These are phyloP conservation scores for Clitopilus hobsonii DNA, from an alignment of 768 basidiomycete genomes.

Conservation along the genomic window DNA sequence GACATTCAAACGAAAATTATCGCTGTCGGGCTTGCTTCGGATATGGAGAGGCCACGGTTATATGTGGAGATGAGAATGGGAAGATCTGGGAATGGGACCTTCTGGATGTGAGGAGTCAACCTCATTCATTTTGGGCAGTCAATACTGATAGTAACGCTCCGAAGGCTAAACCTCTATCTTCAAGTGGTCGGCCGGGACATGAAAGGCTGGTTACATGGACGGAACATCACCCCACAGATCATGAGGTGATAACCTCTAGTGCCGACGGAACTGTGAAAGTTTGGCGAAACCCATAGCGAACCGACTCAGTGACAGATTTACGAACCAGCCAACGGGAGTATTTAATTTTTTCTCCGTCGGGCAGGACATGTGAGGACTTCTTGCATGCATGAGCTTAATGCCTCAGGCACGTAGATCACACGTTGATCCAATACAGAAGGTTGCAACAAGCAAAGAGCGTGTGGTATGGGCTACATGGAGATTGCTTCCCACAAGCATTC, in stretches of 20 bases:
- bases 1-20: slow-evolving; percentile 72
- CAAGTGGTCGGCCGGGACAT: slow-evolving; percentile 63
- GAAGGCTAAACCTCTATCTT: slow-evolving; percentile 67
- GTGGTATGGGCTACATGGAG: neutral
- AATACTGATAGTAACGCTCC: slow-evolving; percentile 2
- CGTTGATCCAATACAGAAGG: slow-evolving; percentile 3
- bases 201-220: slow-evolving; percentile 87
- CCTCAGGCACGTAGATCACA: neutral
- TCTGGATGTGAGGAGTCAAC: slow-evolving; percentile 57
- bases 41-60: slow-evolving; percentile 72
- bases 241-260: slow-evolving; percentile 85
- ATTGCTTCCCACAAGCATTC: neutral
- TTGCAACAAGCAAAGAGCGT: slow-evolving; percentile 1
- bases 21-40: slow-evolving; percentile 81
- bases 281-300: slow-evolving; percentile 54
- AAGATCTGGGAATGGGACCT: slow-evolving; percentile 91
- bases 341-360: neutral
- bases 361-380: neutral
- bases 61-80: slow-evolving; percentile 91
- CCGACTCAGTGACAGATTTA: slow-evolving; percentile 1
- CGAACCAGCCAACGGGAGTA: neutral
- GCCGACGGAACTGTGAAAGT: slow-evolving; percentile 91
- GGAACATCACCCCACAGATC: slow-evolving; percentile 81
- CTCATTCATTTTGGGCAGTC: neutral
- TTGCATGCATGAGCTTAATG: neutral